Base-by-base conservation (phyloP, 1,139 yeast genomes). In the Tardiomyces blankii region DNA sequence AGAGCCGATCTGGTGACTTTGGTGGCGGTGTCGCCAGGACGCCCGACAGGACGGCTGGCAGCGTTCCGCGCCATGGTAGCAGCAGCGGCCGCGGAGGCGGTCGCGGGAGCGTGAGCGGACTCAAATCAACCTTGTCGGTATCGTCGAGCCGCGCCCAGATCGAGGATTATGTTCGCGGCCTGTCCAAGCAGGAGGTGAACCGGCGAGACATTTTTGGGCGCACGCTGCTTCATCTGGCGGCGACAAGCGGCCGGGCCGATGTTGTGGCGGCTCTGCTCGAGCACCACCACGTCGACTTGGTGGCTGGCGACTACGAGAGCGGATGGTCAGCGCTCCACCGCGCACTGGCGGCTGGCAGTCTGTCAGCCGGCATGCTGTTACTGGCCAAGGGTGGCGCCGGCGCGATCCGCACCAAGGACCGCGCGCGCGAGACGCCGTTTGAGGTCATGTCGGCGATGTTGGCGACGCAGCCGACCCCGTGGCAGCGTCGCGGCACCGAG, bases 301-400 rank as follows among this genome's bases (percentile, higher is more conserved):
- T 60, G 11, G 60, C 73, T 0, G 64, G 69, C 1, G 96, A 89
- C 60, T 69, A 68, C 47, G 96, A 89, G 61, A 86, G 77, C 58
- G 86, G 88, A 1, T 88, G 95, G 84, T 83, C 86, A 39, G 78
- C 88, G 30, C 67, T 88, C 40, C 96, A 89, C 62, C 75, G 77
- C 55, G 80, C 79, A 39, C 69, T 82, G 40, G 78, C 69, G 54
- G 66, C 70, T 58, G 87, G 83, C 49, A 72, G 80, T 47, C 61
- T 83, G 25, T 59, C 74, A 8, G 75, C 82, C 57, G 80, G 82
- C 13, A 74, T 70, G 51, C 64, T 69, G 13, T 59, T 82, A 42
- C 59, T 78, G 44, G 74, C 70, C 28, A 56, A 53, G 42, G 54
- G 54, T 35, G 61, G 61, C 30, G 77, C 73, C 8, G 77, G 75